Base-by-base conservation (phyloP, 371 early-diverging fungal genomes). In the Haplosporangium sp. region DNA sequence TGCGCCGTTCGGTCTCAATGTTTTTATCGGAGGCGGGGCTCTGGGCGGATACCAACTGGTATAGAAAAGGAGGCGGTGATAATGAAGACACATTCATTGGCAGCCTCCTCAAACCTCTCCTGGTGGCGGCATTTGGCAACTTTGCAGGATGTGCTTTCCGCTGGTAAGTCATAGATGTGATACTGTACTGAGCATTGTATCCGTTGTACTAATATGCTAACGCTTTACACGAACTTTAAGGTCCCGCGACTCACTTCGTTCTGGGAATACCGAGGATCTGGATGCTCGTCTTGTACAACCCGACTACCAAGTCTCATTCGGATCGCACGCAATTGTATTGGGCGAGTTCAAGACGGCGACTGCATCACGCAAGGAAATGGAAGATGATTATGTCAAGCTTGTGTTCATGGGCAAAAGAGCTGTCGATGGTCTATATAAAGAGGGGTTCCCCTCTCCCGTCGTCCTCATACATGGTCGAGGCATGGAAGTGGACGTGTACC, bases 281-380 rank as follows among this genome's bases (percentile, higher is more conserved):
- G 58, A 57, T 42, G 10, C 56, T 50, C 16, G 9, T 12, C 57
- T 64, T 14, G 23, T 56, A 40, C 52, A 58, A 0, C 66, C 66
- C 36, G 66, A 65, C 36, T 66, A 66, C n/a, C 67, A 66, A 50
- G 60, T 67, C 12, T 54, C 67, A 7, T n/a, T 59, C 42, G 54
- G 59, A 8, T 23, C 12, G 16, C 60, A 59, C 47, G 41, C 67
- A 43, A 14, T 41, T 59, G 11, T 66, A 1, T 29, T 59, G 1
- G 67, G 59, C 14, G 59, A 59, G 45, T 59, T 66, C 37, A 66
- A 66, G 38, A 43, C 59, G 21, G 59, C 37, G 0, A n/a, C 61
- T 37, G 55, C 61, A 1, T 21, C 50, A 20, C 20, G 29, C 8
- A 37, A 67, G 59, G 46, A 16, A n/a, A 60, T 60, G 55, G 16